Percentiles rank a stretch among this genome's conserved stretches.
Conservation (phyloP, 768 basidiomycete species). For the Boletus patriciae region DNA sequence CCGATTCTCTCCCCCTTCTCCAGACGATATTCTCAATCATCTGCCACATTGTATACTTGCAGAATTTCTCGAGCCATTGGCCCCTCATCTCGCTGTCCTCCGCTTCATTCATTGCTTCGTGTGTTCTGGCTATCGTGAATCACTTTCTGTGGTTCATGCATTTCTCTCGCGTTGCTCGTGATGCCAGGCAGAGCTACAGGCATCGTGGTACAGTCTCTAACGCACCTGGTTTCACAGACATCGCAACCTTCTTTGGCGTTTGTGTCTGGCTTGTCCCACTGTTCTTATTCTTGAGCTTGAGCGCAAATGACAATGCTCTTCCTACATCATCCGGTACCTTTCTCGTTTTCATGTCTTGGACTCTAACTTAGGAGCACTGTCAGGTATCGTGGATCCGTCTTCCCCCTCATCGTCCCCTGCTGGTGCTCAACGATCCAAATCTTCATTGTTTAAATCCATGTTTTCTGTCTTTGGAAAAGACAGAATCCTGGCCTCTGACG, state of each 20-base stretch:
- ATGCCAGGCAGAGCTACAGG: conserved; percentile 51
- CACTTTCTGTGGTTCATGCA: conserved; percentile 98
- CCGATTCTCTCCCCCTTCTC: conserved; percentile 76
- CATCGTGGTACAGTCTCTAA: conserved; percentile 41
- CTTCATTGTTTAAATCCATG: conserved; percentile 69
- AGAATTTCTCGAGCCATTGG: conserved; percentile 90
- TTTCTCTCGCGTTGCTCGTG: conserved; percentile 72
- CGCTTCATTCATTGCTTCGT: conserved; percentile 79
- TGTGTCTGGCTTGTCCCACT: conserved; percentile 90
- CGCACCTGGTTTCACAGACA: conserved; percentile 61
- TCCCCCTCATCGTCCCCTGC: conserved; percentile 19
- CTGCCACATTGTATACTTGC: conserved; percentile 87
- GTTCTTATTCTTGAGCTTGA: conserved; percentile 93
- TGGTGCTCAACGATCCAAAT: conserved; percentile 44
- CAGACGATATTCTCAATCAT: conserved; percentile 76
- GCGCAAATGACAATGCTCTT: conserved; percentile 95
- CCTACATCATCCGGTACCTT: conserved; percentile 62
- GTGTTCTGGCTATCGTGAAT: conserved; percentile 78
- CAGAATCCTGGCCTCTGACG: conserved; percentile 45
- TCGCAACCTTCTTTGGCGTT: conserved; percentile 79
- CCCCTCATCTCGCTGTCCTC: conserved; percentile 92
- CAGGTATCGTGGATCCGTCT: conserved; percentile 27
- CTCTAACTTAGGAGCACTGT: background rate
- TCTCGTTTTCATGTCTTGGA: background rate
- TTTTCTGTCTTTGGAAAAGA: conserved; percentile 45